Conservation (phyloP, 1,139 yeast genomes). For the Meyerozyma elateridarum region DNA sequence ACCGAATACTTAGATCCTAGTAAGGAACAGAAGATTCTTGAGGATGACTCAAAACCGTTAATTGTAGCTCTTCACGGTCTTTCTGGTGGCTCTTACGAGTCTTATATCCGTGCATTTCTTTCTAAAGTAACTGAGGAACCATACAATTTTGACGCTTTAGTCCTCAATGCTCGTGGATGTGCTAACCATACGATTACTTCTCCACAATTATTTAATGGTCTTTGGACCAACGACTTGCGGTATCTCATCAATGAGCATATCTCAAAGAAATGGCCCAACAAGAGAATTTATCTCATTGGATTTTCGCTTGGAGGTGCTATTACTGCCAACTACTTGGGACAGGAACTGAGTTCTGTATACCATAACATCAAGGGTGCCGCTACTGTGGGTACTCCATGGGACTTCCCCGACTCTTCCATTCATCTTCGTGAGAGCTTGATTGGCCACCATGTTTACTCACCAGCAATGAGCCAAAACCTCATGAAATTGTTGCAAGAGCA, state of each 20-base stretch:
- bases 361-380: constrained; percentile 44
- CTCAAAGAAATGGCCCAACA: constrained; percentile 43
- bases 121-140: constrained; percentile 28
- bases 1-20: constrained; percentile 37
- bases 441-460: constrained; percentile 48
- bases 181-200: constrained; percentile 54
- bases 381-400: constrained; percentile 26
- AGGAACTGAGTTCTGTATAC: constrained; percentile 35
- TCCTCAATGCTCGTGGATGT: constrained; percentile 57
- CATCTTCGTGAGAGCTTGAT: constrained; percentile 36
- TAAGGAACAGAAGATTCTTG: constrained; percentile 24
- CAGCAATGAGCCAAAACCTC: constrained; percentile 49
- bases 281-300: constrained; percentile 48
- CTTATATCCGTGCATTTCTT: constrained; percentile 47
- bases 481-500: constrained; percentile 42
- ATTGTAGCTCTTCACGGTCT: constrained; percentile 55
- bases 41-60: constrained; percentile 44
- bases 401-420: constrained; percentile 27
- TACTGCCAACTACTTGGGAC: constrained; percentile 51
- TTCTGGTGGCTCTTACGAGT: constrained; percentile 61
- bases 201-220: constrained; percentile 55
- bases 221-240: constrained; percentile 60
- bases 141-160: constrained; percentile 47
- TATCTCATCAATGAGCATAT: constrained; percentile 47
- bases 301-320: constrained; percentile 58